Conservation (phyloP, 2,329 filamentous ascomycete species). For the Bipolaris cookei region DNA sequence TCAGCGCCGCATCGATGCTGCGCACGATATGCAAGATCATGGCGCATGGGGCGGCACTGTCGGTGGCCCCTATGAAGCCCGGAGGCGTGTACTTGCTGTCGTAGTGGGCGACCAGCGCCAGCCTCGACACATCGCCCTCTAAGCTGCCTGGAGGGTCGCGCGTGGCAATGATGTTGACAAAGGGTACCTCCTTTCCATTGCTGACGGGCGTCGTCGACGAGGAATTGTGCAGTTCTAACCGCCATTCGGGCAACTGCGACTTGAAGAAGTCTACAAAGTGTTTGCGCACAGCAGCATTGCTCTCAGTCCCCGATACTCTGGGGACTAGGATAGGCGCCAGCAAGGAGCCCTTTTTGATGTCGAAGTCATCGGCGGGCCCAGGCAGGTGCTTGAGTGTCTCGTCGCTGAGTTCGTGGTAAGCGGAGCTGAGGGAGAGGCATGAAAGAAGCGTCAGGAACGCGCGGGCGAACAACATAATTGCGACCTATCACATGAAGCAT, state of each 20-base stretch:
- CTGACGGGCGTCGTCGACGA: slow-evolving; percentile 82
- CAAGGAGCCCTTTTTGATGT: slow-evolving; percentile 77
- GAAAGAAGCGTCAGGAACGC: slow-evolving; percentile 33
- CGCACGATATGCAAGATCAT: slow-evolving; percentile 88
- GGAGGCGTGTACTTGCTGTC: slow-evolving; percentile 82
- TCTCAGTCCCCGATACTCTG: slow-evolving; percentile 84
- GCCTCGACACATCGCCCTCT: slow-evolving; percentile 75
- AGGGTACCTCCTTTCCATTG: slow-evolving; percentile 74
- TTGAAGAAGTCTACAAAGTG: slow-evolving; percentile 89
- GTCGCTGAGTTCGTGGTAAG: slow-evolving; percentile 73
- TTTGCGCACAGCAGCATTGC: slow-evolving; percentile 74
- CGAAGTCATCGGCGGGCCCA: slow-evolving; percentile 73
- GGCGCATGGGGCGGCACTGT: slow-evolving; percentile 93
- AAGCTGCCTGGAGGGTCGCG: slow-evolving; percentile 84
- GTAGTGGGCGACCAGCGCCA: slow-evolving; percentile 93
- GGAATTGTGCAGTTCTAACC: slow-evolving; percentile 83
- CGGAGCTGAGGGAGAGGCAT: slow-evolving; percentile 42
- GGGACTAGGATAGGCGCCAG: slow-evolving; percentile 86
- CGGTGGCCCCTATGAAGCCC: slow-evolving; percentile 91
- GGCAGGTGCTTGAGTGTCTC: slow-evolving; percentile 74
- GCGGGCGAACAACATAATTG: slow-evolving; percentile 26
- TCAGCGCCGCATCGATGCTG: slow-evolving; percentile 80
- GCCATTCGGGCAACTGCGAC: slow-evolving; percentile 79
- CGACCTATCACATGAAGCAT: slow-evolving; percentile 21
- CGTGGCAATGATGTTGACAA: slow-evolving; percentile 86